Conservation (phyloP, 2,329 filamentous ascomycete genomes). For the Dactylonectria estremocensis region DNA sequence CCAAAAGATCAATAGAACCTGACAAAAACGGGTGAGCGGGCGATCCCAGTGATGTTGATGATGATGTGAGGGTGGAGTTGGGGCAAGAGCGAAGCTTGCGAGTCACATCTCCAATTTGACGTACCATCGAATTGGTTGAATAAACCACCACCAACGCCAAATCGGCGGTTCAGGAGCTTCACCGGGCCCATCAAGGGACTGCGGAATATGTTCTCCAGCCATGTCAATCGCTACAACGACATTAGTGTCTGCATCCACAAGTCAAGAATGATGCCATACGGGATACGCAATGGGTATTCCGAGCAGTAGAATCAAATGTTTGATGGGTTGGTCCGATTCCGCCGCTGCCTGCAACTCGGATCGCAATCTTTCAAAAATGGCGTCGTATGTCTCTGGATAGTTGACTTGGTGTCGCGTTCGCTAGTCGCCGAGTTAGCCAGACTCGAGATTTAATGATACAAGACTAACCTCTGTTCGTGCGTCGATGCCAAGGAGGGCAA, state of each 20-base stretch:
- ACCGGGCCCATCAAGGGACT: slow-evolving; percentile 91
- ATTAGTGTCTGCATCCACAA: slow-evolving; percentile 25
- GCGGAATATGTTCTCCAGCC: slow-evolving; percentile 92
- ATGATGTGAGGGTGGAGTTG: too few relatives aligned
- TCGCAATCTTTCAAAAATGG: slow-evolving; percentile 83
- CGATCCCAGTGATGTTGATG: too few relatives aligned
- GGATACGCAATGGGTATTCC: slow-evolving; percentile 92
- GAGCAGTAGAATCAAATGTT: slow-evolving; percentile 88
- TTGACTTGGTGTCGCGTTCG: slow-evolving; percentile 95
- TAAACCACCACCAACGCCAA: slow-evolving; percentile 85
- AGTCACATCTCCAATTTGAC: too few relatives aligned
- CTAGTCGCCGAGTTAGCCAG: slow-evolving; percentile 64
- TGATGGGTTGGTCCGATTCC: slow-evolving; percentile 81
- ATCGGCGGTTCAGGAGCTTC: slow-evolving; percentile 90
- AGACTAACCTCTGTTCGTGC: slow-evolving; percentile 84
- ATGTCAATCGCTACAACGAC: slow-evolving; percentile 80
- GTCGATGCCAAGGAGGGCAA: slow-evolving; percentile 91
- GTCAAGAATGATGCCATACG: slow-evolving; percentile 62
- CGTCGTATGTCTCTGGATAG: slow-evolving; percentile 90
- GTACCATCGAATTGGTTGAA: slow-evolving; percentile 98
- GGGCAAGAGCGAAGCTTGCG: too few relatives aligned
- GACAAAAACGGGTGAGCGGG: too few relatives aligned
- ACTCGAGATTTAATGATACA: neutral
- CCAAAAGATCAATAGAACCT: slow-evolving; percentile 91
- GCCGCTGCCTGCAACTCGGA: slow-evolving; percentile 80